Evolutionary conservation across 2,329 filamentous ascomycete species (phyloP), one percentile per base, ranked within the genome.

Genomic region (Piedraia hortae): DNA sequence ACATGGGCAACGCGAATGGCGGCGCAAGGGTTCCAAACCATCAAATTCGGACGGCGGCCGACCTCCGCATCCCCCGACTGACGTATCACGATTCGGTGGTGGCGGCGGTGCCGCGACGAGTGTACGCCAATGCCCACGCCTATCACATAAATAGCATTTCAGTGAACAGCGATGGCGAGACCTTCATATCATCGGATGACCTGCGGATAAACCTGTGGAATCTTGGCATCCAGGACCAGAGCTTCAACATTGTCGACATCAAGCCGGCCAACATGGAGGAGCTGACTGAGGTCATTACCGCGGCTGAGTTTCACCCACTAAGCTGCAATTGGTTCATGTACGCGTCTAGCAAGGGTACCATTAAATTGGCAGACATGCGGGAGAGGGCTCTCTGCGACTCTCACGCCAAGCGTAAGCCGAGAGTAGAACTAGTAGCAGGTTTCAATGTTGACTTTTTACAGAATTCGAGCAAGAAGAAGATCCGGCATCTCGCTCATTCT

Each of bases 281-380:
- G 53, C 58, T 97, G 32, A 97, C 85, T 1, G 85, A 97, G 48
- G 85, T 97, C 35, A 93, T 97, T 42, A 97, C 85, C 7, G 85
- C 85, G 18, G 85, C 85, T 24, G 85, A 97, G 43, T 97, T 97
- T 41, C 85, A 97, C 43, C 85, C 85, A 4, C 57, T 69, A 39
- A 90, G 80, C 55, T 97, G 85, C 59, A 93, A 97, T 50, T 90
- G 77, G 78, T 93, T 97, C 54, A 97, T 97, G 82, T 97, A 93
- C 46, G 85, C 85, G 36, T 93, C 82, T 48, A 91, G 80, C 27
- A 97, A 97, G 50, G 85, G 85, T 28, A 93, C 85, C 16, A 93
- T 97, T 53, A 97, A 97, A 53, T 58, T 97, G 37, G 85, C 85
- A 21, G 85, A 97, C 41, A 97, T 97, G 85, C 67, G 85, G 38